Conservation (phyloP, 306 rosid species). For the Pachyrhizus erosus region DNA sequence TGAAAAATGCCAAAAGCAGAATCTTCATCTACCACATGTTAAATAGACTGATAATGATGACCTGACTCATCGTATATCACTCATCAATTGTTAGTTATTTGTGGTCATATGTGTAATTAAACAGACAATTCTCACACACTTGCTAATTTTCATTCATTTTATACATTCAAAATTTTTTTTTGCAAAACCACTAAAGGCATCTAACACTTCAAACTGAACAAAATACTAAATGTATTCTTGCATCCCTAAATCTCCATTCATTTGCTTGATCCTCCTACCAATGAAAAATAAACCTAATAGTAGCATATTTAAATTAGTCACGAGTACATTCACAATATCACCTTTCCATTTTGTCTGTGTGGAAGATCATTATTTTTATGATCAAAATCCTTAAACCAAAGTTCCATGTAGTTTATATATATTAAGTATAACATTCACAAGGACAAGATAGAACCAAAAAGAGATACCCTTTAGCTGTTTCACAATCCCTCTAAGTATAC, state of each 20-base stretch:
- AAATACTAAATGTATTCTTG: neutral
- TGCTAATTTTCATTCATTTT: conserved; percentile 21
- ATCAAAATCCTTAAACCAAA: conserved; percentile 28
- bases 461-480: conserved; percentile 80
- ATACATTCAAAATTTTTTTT: neutral
- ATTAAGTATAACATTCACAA: conserved; percentile 26
- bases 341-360: neutral
- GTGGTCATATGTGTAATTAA: conserved; percentile 19
- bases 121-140: conserved; percentile 9
- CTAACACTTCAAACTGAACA: neutral
- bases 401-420: conserved; percentile 1
- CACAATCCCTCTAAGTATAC: conserved; percentile 75
- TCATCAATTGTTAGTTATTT: neutral
- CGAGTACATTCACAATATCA: neutral
- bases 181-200: neutral
- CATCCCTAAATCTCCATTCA: conserved; percentile 15
- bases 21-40: conserved; percentile 8
- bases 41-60: conserved; percentile 30
- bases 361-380: conserved; percentile 14
- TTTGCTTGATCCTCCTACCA: conserved; percentile 27
- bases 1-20: conserved; percentile 2
- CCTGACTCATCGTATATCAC: neutral
- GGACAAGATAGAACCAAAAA: conserved; percentile 35
- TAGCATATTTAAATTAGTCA: conserved; percentile 14
- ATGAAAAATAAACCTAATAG: conserved; percentile 17